These are phyloP conservation scores for Polychaeton citri DNA, from an alignment of 2,329 filamentous ascomycete species.

Conservation along the genomic window DNA sequence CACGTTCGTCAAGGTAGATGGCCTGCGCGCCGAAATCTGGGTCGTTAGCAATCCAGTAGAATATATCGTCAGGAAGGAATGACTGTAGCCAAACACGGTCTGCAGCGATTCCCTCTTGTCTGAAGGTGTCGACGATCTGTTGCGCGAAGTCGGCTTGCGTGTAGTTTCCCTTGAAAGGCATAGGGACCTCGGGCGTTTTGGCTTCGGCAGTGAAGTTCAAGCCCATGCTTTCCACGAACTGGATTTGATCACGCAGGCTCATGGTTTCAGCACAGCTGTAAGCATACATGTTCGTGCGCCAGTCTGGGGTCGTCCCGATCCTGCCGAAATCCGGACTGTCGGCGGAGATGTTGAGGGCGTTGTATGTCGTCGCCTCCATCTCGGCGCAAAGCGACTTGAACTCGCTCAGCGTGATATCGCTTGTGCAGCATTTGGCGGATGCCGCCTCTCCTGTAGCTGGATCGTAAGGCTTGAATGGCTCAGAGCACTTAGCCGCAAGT, in stretches of 20 bases:
- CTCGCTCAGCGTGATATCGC: conserved; percentile 54
- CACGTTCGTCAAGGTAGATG: conserved; percentile 51
- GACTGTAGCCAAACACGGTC: conserved; percentile 49
- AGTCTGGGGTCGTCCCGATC: conserved; percentile 35
- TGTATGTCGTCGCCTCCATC: conserved; percentile 52
- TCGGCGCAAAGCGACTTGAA: conserved; percentile 56
- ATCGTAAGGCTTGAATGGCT: conserved; percentile 42
- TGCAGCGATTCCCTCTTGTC: conserved; percentile 38
- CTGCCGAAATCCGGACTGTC: conserved; percentile 42
- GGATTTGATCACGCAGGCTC: conserved; percentile 49
- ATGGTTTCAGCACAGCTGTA: conserved; percentile 49
- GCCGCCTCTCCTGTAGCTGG: conserved; percentile 30
- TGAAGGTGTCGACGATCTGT: conserved; percentile 51
- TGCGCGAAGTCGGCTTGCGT: conserved; percentile 52
- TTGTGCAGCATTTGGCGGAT: conserved; percentile 55
- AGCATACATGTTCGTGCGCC: conserved; percentile 51
- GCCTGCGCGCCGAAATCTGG: conserved; percentile 49
- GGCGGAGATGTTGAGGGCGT: conserved; percentile 43
- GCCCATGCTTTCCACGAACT: conserved; percentile 43
- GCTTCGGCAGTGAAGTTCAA: conserved; percentile 54
- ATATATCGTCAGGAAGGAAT: conserved; percentile 39
- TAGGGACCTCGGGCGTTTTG: conserved; percentile 51
- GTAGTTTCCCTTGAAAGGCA: conserved; percentile 53
- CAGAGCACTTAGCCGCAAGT: conserved; percentile 50
- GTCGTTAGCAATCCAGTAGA: conserved; percentile 52